A percentile compares a stretch with the other conserved stretches of the same genome.
phyloP scores from a whole-genome alignment of 148 eudicot species.

The Limonium bicolor region DNA sequence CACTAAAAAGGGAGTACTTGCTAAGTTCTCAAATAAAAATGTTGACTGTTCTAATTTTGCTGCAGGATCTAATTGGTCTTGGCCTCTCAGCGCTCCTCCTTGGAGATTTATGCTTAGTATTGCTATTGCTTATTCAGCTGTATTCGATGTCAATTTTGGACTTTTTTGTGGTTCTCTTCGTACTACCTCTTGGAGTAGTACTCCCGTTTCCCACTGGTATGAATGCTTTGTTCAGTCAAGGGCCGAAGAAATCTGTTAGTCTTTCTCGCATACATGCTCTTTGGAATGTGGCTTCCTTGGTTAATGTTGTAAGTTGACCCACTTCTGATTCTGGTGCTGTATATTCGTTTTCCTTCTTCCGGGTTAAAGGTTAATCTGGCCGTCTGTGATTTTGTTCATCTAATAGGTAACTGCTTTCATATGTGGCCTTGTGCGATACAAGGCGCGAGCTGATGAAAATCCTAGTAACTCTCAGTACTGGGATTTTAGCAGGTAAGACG shows the following conservation, averaged over 20 bases:
- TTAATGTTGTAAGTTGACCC: conserved; percentile 65
- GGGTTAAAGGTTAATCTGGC: no score
- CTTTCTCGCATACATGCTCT: conserved; percentile 84
- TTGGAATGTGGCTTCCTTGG: conserved; percentile 78
- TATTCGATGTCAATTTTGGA: conserved; percentile 68
- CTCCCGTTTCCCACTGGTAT: conserved; percentile 94
- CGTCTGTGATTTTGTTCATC: conserved; percentile 7
- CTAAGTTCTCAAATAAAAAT: no score
- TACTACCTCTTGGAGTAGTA: conserved; percentile 81
- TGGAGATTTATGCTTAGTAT: conserved; percentile 81
- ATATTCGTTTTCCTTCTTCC: not conserved
- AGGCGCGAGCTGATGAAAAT: conserved; percentile 24
- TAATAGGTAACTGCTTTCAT: conserved; percentile 71
- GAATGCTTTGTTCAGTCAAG: conserved; percentile 81
- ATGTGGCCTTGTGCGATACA: conserved; percentile 63
- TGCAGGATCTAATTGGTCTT: conserved; percentile 93
- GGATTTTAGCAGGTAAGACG: conserved; percentile 69
- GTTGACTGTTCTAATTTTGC: not conserved
- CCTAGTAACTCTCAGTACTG: conserved; percentile 31
- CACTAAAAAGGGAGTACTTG: no score
- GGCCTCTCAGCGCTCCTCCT: conserved; percentile 70
- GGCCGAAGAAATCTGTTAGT: conserved; percentile 69
- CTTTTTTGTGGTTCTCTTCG: conserved; percentile 48
- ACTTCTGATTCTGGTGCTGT: not conserved
- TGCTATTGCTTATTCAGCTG: conserved; percentile 77